Evolutionary conservation across 345 rosid genomes (phyloP).

Genomic region (Populus davidiana): DNA sequence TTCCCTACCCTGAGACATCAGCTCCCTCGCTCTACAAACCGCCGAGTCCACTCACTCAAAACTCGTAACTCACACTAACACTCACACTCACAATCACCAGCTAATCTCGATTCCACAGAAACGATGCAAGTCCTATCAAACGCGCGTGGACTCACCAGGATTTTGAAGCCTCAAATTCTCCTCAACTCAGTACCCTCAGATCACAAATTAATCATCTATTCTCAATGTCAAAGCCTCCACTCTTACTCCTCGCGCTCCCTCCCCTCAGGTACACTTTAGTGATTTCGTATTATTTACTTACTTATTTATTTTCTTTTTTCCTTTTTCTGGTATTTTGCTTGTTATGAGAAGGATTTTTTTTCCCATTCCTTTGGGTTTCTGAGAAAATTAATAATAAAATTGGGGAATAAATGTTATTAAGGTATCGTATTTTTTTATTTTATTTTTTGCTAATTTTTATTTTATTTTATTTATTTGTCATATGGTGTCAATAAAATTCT

Average conservation of each 20-base stretch:
- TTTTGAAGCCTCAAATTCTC: conserved; percentile 28
- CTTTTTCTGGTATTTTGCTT: too few species aligned
- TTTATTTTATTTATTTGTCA: too few species aligned
- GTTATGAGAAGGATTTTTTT: too few species aligned
- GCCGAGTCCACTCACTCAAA: conserved; percentile 10
- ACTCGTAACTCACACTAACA: not conserved
- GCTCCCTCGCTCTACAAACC: not conserved
- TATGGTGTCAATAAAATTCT: too few species aligned
- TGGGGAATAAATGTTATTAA: not conserved
- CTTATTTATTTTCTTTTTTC: too few species aligned
- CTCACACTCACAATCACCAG: not conserved
- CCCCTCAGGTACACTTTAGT: conserved; percentile 30
- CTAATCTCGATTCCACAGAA: not conserved
- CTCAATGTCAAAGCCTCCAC: conserved; percentile 25
- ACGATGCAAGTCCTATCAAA: conserved; percentile 43
- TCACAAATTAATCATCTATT: conserved; percentile 13
- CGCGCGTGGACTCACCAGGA: conserved; percentile 40
- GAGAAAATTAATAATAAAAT: not conserved
- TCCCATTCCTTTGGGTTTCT: not conserved
- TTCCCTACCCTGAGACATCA: not conserved
- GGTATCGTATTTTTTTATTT: too few species aligned
- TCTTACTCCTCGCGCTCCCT: conserved; percentile 13
- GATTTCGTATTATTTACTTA: too few species aligned
- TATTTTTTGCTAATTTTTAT: too few species aligned
- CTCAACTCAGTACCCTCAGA: conserved; percentile 14